Evolutionary conservation across 164 flowering plant species (phyloP).

Genomic region (Liriodendron chinense): DNA sequence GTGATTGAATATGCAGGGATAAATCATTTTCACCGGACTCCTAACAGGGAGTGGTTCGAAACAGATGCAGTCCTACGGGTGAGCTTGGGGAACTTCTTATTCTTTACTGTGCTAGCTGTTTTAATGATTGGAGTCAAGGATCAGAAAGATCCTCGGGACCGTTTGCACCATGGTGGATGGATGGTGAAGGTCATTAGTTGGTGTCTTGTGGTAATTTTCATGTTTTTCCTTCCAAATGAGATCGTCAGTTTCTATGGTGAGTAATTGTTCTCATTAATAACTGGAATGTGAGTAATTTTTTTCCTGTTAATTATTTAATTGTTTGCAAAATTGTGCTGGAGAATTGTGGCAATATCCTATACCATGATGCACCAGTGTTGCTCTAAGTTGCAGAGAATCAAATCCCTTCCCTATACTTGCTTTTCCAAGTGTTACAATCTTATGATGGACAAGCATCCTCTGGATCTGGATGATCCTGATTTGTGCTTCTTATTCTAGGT

Average conservation of each 20-base stretch:
- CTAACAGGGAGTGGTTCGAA: slow-evolving; percentile 91
- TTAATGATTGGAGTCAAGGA: slow-evolving; percentile 89
- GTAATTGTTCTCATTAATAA: slow-evolving; percentile 6
- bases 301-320: too few species aligned
- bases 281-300: too few species aligned
- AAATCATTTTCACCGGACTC: slow-evolving; percentile 82
- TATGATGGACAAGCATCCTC: too few species aligned
- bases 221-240: slow-evolving; percentile 92
- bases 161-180: slow-evolving; percentile 98
- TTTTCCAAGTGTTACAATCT: too few species aligned
- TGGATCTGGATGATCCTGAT: too few species aligned
- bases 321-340: too few species aligned
- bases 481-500: too few species aligned
- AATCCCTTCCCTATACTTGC: too few species aligned
- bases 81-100: slow-evolving; percentile 94
- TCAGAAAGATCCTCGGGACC: slow-evolving; percentile 93
- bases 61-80: slow-evolving; percentile 98
- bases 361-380: too few species aligned
- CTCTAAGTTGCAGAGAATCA: too few species aligned
- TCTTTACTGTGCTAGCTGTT: slow-evolving; percentile 72
- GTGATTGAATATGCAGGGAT: slow-evolving; percentile 65
- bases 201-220: slow-evolving; percentile 78
- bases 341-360: too few species aligned
- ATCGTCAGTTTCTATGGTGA: slow-evolving; percentile 85
- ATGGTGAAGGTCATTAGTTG: slow-evolving; percentile 83